Evolutionary conservation across 768 basidiomycete species (phyloP), one percentile per base, ranked within the genome.

Genomic region (Phallus indusiatus): DNA sequence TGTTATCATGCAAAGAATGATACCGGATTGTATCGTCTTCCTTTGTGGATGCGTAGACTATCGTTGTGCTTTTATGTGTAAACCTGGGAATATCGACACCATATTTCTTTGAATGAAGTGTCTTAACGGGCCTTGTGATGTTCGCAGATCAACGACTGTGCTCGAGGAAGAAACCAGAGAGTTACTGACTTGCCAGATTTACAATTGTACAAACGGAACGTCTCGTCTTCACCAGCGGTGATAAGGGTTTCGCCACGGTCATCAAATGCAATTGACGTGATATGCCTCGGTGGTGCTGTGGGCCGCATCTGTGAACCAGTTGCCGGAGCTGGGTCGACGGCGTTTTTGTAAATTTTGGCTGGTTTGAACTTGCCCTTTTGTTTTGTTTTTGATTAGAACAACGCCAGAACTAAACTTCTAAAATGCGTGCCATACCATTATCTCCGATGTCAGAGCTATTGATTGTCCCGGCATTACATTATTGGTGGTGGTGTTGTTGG

Each of bases 1-100:
- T 92, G 78, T 96, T 97, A 79, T 95, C 93, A 71, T 97, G 93
- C 53, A 95, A 70, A 1, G 91, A 94, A 66, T 95, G 91, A 71
- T 97, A 97, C 49, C 96, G 84, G 64, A 98, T 82, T 0, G 89
- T 93, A 68, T 97, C 91, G 70, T 97, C 90, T 70, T 89, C 90
- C 70, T 95, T 97, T 17, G 94, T 97, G 5, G 91, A 94, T 8
- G 94, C 89, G 67, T 97, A 84, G 2, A 98, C 69, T 51, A 97
- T 86, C 2, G 86, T 83, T 0, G 84, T 83, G 64, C 82, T 85
- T 68, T 89, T 90, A 75, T 98, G 96, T 0, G 95, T 97, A 67
- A 97, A 96, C 2, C 95, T 83, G 20, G 94, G 91, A 18, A 94
- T 80, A 71, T 95, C 91, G 49, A 94, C 88, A 0, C 96, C 96